Evolutionary conservation across 2,329 filamentous ascomycete genomes (phyloP).

Genomic region (Emergomyces orientalis): DNA sequence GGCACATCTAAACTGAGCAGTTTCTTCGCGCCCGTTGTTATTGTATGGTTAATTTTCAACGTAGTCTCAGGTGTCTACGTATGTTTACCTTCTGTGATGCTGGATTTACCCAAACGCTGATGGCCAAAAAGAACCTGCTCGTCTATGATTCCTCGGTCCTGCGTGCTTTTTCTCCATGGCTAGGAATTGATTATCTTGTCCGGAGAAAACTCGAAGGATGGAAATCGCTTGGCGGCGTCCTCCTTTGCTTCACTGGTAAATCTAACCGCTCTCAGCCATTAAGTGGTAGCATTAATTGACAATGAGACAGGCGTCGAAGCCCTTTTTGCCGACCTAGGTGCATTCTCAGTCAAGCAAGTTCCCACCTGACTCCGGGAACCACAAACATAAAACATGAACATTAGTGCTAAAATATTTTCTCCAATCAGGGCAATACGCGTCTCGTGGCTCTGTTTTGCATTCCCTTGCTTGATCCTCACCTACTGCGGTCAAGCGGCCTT

Average conservation of each 20-base stretch:
- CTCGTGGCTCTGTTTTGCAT: conserved; percentile 59
- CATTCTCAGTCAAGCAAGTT: conserved; percentile 41
- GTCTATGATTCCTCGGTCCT: conserved; percentile 42
- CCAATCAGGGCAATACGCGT: conserved; percentile 54
- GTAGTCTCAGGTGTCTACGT: conserved; percentile 45
- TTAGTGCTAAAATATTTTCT: conserved; percentile 10
- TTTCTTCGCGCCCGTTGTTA: conserved; percentile 46
- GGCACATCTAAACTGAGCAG: conserved; percentile 37
- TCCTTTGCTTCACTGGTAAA: conserved; percentile 57
- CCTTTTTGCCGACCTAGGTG: conserved; percentile 67
- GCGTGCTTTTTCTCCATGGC: conserved; percentile 44
- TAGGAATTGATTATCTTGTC: conserved; percentile 42
- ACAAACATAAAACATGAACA: conserved; percentile 18
- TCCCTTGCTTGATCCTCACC: conserved; percentile 52
- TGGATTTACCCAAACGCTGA: neutral
- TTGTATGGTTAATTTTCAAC: conserved; percentile 48
- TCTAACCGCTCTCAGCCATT: neutral
- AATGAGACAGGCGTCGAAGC: conserved; percentile 55
- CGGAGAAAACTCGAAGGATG: conserved; percentile 44
- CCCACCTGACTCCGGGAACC: conserved; percentile 29
- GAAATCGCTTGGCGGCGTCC: conserved; percentile 50
- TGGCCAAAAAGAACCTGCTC: conserved; percentile 29
- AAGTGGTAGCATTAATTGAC: neutral
- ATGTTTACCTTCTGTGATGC: conserved; percentile 10
- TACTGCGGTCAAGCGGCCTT: conserved; percentile 68